Evolutionary conservation across 331 rosid species (phyloP).

Genomic region (Telfairia occidentalis): DNA sequence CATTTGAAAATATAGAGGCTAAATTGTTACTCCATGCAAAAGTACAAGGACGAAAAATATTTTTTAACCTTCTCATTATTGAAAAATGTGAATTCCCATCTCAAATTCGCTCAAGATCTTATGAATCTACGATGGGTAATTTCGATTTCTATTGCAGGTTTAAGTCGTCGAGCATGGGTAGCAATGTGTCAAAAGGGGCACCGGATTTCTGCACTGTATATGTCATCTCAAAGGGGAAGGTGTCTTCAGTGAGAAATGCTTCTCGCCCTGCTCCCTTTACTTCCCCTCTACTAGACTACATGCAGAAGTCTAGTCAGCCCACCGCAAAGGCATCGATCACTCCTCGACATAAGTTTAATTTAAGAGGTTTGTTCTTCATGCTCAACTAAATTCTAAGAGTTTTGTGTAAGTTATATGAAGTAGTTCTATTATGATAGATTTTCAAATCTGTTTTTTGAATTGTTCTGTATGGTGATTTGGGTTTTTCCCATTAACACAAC

Average conservation of each 20-base stretch:
- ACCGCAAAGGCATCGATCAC: slow-evolving; percentile 17
- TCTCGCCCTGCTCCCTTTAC: slow-evolving; percentile 46
- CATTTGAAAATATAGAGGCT: no score
- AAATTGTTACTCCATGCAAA: no score
- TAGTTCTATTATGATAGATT: background rate
- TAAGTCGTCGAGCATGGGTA: slow-evolving; percentile 48
- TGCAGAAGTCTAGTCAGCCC: slow-evolving; percentile 24
- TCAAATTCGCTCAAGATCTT: background rate
- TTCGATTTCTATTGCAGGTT: slow-evolving; percentile 36
- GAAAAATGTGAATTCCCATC: background rate
- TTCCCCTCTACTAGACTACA: slow-evolving; percentile 51
- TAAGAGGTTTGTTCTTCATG: slow-evolving; percentile 41
- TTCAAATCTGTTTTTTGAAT: background rate
- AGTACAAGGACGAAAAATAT: no score
- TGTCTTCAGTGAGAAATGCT: slow-evolving; percentile 47
- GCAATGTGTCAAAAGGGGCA: slow-evolving; percentile 49
- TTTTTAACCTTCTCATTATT: no score
- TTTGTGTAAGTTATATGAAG: background rate
- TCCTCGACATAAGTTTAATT: slow-evolving; percentile 20
- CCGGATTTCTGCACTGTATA: slow-evolving; percentile 80
- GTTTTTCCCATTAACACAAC: background rate
- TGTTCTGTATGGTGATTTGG: background rate
- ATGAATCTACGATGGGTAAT: background rate
- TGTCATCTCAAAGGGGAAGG: slow-evolving; percentile 68
- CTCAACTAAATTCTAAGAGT: background rate